phyloP scores from a whole-genome alignment of 768 basidiomycete genomes.

The Termitomyces sp. region DNA sequence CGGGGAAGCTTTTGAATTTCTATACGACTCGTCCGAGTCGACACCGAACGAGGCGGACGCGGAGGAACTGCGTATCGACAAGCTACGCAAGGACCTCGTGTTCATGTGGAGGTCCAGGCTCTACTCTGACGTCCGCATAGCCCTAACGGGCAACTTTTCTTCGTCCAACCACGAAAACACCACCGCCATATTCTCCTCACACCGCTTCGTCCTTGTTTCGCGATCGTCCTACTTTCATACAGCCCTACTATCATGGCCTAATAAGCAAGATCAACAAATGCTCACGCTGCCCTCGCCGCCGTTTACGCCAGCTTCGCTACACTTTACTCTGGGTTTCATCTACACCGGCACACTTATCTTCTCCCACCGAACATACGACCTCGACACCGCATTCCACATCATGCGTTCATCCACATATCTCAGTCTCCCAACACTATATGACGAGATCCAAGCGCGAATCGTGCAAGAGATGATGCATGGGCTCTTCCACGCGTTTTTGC shows the following conservation, averaged over 20 bases:
- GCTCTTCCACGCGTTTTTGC: slow-evolving; percentile 78
- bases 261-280: slow-evolving; percentile 44
- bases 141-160: slow-evolving; percentile 66
- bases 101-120: slow-evolving; percentile 97
- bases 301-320: slow-evolving; percentile 90
- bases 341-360: slow-evolving; percentile 95
- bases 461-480: slow-evolving; percentile 89
- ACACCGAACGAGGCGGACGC: slow-evolving; percentile 41
- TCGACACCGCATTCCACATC: slow-evolving; percentile 88
- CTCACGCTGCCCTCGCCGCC: slow-evolving; percentile 85
- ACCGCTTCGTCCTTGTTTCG: slow-evolving; percentile 89
- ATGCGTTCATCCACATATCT: slow-evolving; percentile 83
- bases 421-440: slow-evolving; percentile 62
- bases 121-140: slow-evolving; percentile 87
- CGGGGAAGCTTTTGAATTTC: slow-evolving; percentile 83
- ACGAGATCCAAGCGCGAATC: slow-evolving; percentile 80
- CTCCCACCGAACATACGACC: slow-evolving; percentile 89
- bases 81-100: slow-evolving; percentile 88
- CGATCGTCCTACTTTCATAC: slow-evolving; percentile 85
- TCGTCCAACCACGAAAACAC: slow-evolving; percentile 61
- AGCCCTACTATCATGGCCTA: slow-evolving; percentile 67
- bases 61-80: slow-evolving; percentile 63
- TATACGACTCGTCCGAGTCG: slow-evolving; percentile 67
- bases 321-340: slow-evolving; percentile 92
- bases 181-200: slow-evolving; percentile 85